Evolutionary conservation across 495 filamentous ascomycete genomes (phyloP), one percentile per base, ranked within the genome.

Genomic region (Talaromyces adpressus): DNA sequence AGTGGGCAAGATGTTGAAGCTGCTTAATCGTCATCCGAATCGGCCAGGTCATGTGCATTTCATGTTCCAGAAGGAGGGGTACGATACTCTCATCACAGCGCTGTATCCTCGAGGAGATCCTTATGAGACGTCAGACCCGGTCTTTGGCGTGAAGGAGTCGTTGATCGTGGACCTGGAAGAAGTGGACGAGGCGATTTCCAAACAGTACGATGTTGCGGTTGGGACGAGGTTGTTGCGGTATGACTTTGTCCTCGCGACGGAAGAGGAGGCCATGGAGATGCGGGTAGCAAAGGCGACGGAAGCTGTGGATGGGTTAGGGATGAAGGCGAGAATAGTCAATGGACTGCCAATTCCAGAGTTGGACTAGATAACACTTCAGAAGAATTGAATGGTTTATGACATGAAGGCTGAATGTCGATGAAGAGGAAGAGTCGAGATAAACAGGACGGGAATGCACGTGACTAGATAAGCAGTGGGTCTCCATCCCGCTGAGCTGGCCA

Each of bases 1-100:
- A 0, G 89, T 93, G 3, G 91, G 91, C 1, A 84, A 87, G 76
- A 76, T 93, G 68, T 74, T 93, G 68, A 73, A 74, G 70, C 70
- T 68, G 69, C 66, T 94, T 67, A 77, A 80, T 7, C 78, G 91
- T 51, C 91, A 93, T 75, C 82, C 84, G 59, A 91, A 84, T 79
- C 76, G 91, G 59, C 91, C 91, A 22, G 87, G 85, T 20, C 90
- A 94, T 75, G 82, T 93, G 77, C 91, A 92, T 73, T 92, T 92
- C 69, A 91, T 92, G 87, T 90, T 93, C 71, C 82, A 84, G 65
- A 90, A 89, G 74, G 70, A 75, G 68, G 87, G 83, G 0, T 92
- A 85, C 75, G 89, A 92, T 71, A 77, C 85, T 62, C 72, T 93
- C 60, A 83, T 92, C 63, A 93, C 91, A 5, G 89, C 91, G 0